Evolutionary conservation across 2,329 filamentous ascomycete genomes (phyloP).

Genomic region (Claviceps sp.): DNA sequence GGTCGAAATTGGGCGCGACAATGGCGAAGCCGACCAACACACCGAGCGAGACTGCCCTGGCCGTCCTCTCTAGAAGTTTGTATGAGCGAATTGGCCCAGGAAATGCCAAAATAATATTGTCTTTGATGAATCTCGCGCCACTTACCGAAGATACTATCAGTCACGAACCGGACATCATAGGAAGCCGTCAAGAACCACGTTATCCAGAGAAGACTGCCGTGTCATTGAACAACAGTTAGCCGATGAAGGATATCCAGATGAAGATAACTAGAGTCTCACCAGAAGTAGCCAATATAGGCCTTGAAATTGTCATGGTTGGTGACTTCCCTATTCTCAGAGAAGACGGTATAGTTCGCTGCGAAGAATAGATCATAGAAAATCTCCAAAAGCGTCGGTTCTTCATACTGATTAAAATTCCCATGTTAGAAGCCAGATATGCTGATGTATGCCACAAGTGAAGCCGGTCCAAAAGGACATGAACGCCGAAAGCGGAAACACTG

Average conservation of each 20-base stretch:
- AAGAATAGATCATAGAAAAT: conserved; percentile 27
- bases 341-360: conserved; percentile 51
- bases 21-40: conserved; percentile 54
- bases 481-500: not conserved
- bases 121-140: not conserved
- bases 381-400: conserved; percentile 23
- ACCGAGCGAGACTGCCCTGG: conserved; percentile 46
- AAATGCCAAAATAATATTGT: not conserved
- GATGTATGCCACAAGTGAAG: not conserved
- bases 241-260: not conserved
- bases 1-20: conserved; percentile 35
- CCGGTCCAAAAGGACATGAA: not conserved
- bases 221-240: not conserved
- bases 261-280: conserved; percentile 9
- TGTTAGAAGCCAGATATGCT: not conserved
- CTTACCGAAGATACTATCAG: conserved; percentile 46
- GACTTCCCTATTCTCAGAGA: conserved; percentile 23
- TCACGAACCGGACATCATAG: conserved; percentile 52
- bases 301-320: conserved; percentile 19
- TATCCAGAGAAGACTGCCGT: conserved; percentile 45
- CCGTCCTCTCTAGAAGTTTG: conserved; percentile 31
- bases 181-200: conserved; percentile 54
- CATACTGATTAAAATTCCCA: conserved; percentile 12
- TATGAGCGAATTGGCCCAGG: not conserved
- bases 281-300: conserved; percentile 24